Percentiles rank a stretch among this genome's conserved stretches.
phyloP scores from a whole-genome alignment of 1,139 yeast species.

The Wickerhamomyces sp. region DNA sequence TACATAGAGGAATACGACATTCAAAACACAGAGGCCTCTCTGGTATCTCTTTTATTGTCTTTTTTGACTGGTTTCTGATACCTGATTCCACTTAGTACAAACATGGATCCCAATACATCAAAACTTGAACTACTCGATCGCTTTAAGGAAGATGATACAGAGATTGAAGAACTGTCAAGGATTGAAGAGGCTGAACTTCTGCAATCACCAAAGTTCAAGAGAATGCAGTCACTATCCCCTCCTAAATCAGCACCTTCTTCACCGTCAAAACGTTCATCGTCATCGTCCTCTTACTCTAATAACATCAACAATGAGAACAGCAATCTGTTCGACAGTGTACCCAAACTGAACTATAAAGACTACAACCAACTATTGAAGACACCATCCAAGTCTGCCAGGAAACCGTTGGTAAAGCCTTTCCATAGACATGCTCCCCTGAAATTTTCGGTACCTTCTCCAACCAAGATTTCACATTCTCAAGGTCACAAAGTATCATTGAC shows the following conservation, averaged over 20 bases:
- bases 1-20: too few relatives aligned
- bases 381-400: constrained; percentile 17
- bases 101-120: constrained; percentile 10
- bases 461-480: constrained; percentile 6
- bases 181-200: constrained; percentile 23
- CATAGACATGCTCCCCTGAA: constrained; percentile 8
- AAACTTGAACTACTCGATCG: constrained; percentile 18
- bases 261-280: constrained; percentile 11
- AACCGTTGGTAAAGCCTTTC: constrained; percentile 5
- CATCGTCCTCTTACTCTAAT: constrained; percentile 1
- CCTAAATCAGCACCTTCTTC: constrained; percentile 19
- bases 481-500: constrained; percentile 36
- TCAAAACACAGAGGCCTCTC: too few relatives aligned
- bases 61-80: too few relatives aligned
- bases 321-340: constrained; percentile 15
- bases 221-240: constrained; percentile 22
- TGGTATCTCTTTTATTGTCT: too few relatives aligned
- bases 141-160: constrained; percentile 21
- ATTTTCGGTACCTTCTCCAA: constrained; percentile 9
- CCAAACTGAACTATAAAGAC: constrained; percentile 14
- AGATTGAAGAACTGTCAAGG: constrained; percentile 17
- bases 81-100: neutral
- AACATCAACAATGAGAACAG: constrained; percentile 8
- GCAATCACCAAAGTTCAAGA: constrained; percentile 22
- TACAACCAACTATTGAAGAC: constrained; percentile 14